Evolutionary conservation across 208 protist genomes (phyloP).

Genomic region (Tetramitus jugosus): DNA sequence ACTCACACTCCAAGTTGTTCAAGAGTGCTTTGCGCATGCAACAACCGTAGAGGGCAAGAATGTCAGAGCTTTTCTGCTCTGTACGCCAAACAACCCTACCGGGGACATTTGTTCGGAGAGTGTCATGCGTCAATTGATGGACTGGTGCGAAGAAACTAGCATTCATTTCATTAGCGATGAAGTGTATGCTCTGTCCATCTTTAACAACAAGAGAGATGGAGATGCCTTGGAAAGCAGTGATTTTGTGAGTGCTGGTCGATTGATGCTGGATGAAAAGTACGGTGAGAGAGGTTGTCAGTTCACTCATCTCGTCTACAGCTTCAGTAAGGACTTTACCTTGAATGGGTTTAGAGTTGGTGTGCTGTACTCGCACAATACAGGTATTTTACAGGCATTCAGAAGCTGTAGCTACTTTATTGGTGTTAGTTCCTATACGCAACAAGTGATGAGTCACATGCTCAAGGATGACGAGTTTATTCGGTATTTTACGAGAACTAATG

Average conservation of each 20-base stretch:
- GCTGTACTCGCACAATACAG: constrained; percentile 10
- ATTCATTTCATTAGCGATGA: constrained; percentile 31
- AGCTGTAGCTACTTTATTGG: neutral
- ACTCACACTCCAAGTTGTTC: neutral
- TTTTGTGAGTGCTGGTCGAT: neutral
- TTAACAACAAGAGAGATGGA: neutral
- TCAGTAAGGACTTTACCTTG: constrained; percentile 25
- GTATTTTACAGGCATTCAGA: neutral
- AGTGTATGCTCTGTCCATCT: constrained; percentile 23
- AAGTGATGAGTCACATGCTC: neutral
- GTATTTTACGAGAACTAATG: neutral
- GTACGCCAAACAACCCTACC: constrained; percentile 5
- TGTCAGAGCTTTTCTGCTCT: neutral
- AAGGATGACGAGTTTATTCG: neutral
- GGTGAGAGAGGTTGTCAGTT: neutral
- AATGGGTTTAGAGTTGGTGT: constrained; percentile 28
- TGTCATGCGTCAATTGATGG: neutral
- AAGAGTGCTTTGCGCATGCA: neutral
- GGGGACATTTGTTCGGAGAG: neutral
- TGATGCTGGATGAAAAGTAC: neutral
- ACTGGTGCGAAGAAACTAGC: neutral
- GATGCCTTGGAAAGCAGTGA: too few relatives aligned
- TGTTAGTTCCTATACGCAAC: neutral
- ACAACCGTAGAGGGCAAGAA: neutral
- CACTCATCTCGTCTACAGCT: constrained; percentile 21